phyloP scores from a whole-genome alignment of 768 basidiomycete genomes.

The Amanita exitialis region DNA sequence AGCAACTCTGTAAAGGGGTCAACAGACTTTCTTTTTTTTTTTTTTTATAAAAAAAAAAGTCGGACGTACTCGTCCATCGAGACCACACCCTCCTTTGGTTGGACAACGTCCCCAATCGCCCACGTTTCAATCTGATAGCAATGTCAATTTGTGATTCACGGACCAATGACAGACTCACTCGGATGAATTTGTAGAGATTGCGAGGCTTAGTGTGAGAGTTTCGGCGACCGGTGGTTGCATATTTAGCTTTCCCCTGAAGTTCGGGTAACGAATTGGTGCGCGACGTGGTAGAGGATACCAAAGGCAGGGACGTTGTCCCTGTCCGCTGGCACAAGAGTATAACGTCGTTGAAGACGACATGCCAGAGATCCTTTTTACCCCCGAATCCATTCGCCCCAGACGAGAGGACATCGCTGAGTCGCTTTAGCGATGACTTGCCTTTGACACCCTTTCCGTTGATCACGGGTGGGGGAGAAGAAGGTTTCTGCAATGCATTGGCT shows the following conservation, averaged over 20 bases:
- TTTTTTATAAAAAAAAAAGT: background rate
- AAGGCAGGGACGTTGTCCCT: constrained; percentile 77
- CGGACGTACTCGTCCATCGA: constrained; percentile 81
- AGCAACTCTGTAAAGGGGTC: constrained; percentile 41
- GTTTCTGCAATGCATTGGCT: constrained; percentile 18
- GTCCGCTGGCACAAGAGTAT: constrained; percentile 85
- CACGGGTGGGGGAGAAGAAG: constrained; percentile 30
- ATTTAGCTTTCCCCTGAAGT: constrained; percentile 73
- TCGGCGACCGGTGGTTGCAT: constrained; percentile 71
- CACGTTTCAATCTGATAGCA: constrained; percentile 68
- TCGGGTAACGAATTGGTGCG: constrained; percentile 78
- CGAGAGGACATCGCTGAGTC: constrained; percentile 79
- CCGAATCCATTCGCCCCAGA: constrained; percentile 34
- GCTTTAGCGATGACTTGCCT: constrained; percentile 81
- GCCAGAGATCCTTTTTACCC: constrained; percentile 85
- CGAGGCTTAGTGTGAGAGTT: constrained; percentile 73
- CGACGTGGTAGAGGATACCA: constrained; percentile 57
- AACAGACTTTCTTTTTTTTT: background rate
- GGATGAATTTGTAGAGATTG: constrained; percentile 90
- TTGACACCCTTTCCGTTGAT: constrained; percentile 51
- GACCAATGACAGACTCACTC: constrained; percentile 35
- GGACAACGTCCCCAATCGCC: constrained; percentile 69
- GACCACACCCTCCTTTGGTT: constrained; percentile 73
- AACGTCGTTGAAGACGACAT: constrained; percentile 94
- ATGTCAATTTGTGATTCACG: constrained; percentile 4